These are phyloP conservation scores for Penstemon eatonii DNA, from an alignment of 257 asterid genomes.

Conservation along the genomic window DNA sequence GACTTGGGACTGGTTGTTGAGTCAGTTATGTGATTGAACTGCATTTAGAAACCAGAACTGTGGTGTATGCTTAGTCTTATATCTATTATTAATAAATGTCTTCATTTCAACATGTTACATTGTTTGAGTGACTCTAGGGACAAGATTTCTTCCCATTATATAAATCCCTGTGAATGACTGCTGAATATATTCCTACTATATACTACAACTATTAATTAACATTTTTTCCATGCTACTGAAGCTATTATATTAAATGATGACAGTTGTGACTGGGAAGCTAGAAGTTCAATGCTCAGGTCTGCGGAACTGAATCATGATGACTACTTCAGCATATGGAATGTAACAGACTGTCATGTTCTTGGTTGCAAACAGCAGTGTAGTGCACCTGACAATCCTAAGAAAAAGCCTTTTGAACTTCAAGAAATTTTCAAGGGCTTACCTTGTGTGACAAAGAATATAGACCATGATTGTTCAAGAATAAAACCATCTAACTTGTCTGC, in stretches of 20 bases:
- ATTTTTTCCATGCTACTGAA: slow-evolving; percentile 19
- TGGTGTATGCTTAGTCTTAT: slow-evolving; percentile 7
- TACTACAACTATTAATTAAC: not conserved
- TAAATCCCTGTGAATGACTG: not conserved
- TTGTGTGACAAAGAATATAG: slow-evolving; percentile 50
- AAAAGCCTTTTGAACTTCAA: slow-evolving; percentile 82
- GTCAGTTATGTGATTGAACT: slow-evolving; percentile 12
- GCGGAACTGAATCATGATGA: slow-evolving; percentile 40
- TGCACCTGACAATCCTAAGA: slow-evolving; percentile 58
- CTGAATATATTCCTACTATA: slow-evolving; percentile 9
- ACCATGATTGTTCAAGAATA: slow-evolving; percentile 45
- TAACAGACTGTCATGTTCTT: slow-evolving; percentile 74
- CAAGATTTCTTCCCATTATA: not conserved
- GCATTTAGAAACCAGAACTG: slow-evolving; percentile 13
- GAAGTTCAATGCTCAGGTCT: slow-evolving; percentile 53
- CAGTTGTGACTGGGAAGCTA: slow-evolving; percentile 94
- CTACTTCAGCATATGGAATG: slow-evolving; percentile 54
- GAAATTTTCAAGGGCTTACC: slow-evolving; percentile 88
- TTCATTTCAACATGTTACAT: not conserved
- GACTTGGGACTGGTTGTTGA: slow-evolving; percentile 22
- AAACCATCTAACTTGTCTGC: slow-evolving; percentile 50
- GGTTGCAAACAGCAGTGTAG: slow-evolving; percentile 65
- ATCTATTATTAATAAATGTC: slow-evolving; percentile 4
- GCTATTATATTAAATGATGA: slow-evolving; percentile 33
- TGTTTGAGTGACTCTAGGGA: slow-evolving; percentile 14